A percentile compares a stretch with the other conserved stretches of the same genome.
phyloP scores from a whole-genome alignment of 78 protist genomes.

The Dictyostelium brefeldianum region DNA sequence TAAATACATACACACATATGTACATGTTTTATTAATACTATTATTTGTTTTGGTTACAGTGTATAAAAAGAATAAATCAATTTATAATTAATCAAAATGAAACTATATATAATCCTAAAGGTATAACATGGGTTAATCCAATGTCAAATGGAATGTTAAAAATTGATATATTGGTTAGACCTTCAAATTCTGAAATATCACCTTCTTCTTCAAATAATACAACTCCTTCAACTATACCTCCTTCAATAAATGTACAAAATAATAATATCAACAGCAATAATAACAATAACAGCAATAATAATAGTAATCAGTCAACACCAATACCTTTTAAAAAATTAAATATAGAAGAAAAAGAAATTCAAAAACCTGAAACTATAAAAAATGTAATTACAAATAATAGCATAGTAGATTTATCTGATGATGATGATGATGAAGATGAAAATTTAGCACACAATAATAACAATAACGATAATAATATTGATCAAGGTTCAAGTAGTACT shows the following conservation, averaged over 20 bases:
- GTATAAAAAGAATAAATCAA: constrained; percentile 22
- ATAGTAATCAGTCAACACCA: neutral
- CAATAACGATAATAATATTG: neutral
- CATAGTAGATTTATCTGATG: constrained; percentile 31
- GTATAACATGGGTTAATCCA: constrained; percentile 60
- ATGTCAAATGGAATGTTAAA: constrained; percentile 61
- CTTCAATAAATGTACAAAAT: neutral
- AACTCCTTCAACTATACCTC: neutral
- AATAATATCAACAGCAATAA: neutral
- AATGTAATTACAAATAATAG: constrained; percentile 31
- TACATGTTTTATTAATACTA: neutral
- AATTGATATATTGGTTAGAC: neutral
- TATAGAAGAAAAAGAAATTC: constrained; percentile 14
- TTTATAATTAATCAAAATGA: constrained; percentile 61
- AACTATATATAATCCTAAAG: constrained; percentile 52
- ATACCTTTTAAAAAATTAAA: neutral
- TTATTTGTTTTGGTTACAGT: constrained; percentile 10
- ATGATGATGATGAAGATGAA: neutral
- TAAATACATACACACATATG: neutral
- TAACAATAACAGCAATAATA: neutral
- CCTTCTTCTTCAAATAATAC: constrained; percentile 16
- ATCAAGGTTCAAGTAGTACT: constrained; percentile 1
- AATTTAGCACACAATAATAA: neutral
- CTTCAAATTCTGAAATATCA: neutral
- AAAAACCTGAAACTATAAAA: constrained; percentile 28